Base-by-base conservation (phyloP, 805 yeast genomes). In the Candida adriatica region DNA sequence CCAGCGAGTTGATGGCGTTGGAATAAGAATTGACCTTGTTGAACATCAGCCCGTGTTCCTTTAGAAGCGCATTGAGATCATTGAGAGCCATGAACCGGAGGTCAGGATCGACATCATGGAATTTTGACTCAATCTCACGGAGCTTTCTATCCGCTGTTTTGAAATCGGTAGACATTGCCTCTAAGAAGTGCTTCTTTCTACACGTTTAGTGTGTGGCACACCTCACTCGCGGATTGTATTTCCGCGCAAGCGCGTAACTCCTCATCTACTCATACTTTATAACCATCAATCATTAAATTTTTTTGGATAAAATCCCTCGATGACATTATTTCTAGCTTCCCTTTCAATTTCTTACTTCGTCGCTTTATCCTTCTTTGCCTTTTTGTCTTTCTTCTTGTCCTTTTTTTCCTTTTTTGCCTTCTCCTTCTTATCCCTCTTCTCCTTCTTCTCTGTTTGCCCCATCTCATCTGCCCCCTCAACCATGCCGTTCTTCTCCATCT, bases 71-170 rank as follows among this genome's bases (percentile, higher is more conserved):
- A 44, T 69, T 73, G 45, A 83, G 64, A 48, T 85, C 95, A 44
- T 72, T 80, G 34, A 85, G 60, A 2, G 88, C 94, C 95, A 85
- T 85, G 58, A 76, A 85, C 51, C 95, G 62, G 43, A 81, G 60
- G 50, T 85, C 95, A 4, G 92, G 81, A 46, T 85, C 95, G 3
- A 77, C 78, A 42, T 78, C 83, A 25, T 61, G 61, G 10, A 77
- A 71, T 42, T 66, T 64, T 24, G 66, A 69, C 34, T 59, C 29
- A 29, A 48, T 42, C n/a, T 48, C 49, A 15, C 37, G 33, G 27
- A 51, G 28, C 36, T 45, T 45, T 38, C 42, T 37, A 28, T 44
- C 56, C 21, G 46, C 62, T 34, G 46, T 43, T 42, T 41, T 47
- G 45, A 51, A 49, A 32, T 49, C 54, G 4, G 55, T 44, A 26